Base-by-base conservation (phyloP, 2,329 filamentous ascomycete genomes). In the Alternaria sp. region DNA sequence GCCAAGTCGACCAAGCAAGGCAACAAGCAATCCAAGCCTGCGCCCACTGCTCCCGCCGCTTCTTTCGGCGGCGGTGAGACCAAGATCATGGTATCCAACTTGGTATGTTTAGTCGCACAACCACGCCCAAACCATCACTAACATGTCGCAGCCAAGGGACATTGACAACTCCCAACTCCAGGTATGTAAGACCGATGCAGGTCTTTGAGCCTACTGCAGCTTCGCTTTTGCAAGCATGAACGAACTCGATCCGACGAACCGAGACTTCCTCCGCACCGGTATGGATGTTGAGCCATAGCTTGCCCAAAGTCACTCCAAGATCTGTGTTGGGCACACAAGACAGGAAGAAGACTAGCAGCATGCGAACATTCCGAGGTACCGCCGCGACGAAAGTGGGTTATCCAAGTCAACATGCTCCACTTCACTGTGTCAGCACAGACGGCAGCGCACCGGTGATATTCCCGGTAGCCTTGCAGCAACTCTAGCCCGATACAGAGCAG, bases 71-170 rank as follows among this genome's bases (percentile, higher is more conserved):
- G 89, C 77, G 89, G 89, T 77, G 93, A 96, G 73, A 96, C 93
- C 87, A 98, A 97, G 86, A 95, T 98, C 84, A 92, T 97, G 83
- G 95, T 99, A 84, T 97, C 93, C 90, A 96, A 96, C 86, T 88
- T 99, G 87, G 94, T 97, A 91, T 83, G 93, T 83, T 13, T 36
- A 26, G 26, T 4, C 73, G 11, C 17, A 23, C 19, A 4, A 23
- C n/a, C 32, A 46, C 15, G 25, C 47, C 43, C 17, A 28, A 64
- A 46, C 9, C 17, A 12, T 10, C 47, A 66, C 87, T 91, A 84
- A 91, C 82, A 26, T 54, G 17, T 59, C 15, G 32, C 73, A 98
- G 93, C 96, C 96, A 81, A 90, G 91, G 86, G 96, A 99, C 89
- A 93, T 99, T 83, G 93, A 90, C 84, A 95, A 98, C 88, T 86